Evolutionary conservation across 371 early-diverging fungal species (phyloP).

Genomic region (Mortierella sp.): DNA sequence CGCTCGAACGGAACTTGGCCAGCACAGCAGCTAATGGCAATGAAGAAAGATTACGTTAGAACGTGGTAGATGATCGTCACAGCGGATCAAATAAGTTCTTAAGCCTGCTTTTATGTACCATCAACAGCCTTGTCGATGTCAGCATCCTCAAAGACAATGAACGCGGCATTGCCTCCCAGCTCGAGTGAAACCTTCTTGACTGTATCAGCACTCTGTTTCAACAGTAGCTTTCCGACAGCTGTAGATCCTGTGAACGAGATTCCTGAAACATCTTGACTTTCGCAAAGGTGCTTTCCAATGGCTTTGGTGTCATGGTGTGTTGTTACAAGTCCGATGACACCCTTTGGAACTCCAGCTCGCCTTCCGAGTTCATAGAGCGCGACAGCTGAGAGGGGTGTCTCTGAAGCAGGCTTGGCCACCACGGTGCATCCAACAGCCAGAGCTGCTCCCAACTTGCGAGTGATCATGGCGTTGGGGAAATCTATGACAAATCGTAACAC

Average conservation of each 20-base stretch:
- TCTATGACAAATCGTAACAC: constrained; percentile 57
- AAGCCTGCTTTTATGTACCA: constrained; percentile 33
- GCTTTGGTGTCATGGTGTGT: constrained; percentile 71
- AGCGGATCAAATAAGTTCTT: background rate
- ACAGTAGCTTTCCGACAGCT: constrained; percentile 78
- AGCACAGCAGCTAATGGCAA: constrained; percentile 60
- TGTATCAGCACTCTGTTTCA: constrained; percentile 79
- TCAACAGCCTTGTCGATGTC: constrained; percentile 69
- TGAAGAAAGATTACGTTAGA: background rate
- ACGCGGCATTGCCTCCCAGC: constrained; percentile 91
- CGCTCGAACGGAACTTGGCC: constrained; percentile 90
- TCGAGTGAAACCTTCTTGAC: constrained; percentile 87
- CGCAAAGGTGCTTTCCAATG: constrained; percentile 79
- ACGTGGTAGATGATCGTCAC: no score
- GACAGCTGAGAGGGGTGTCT: constrained; percentile 89
- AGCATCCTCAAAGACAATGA: constrained; percentile 90
- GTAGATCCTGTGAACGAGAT: constrained; percentile 91
- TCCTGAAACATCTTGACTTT: constrained; percentile 75
- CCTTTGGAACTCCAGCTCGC: constrained; percentile 90
- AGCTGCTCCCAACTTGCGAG: constrained; percentile 89
- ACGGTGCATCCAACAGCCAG: constrained; percentile 85
- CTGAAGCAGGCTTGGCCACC: constrained; percentile 83
- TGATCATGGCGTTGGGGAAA: constrained; percentile 94
- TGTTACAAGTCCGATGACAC: constrained; percentile 88
- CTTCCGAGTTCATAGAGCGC: constrained; percentile 81